Base-by-base conservation (phyloP, 352 stramenopile genomes). In the Globisporangium okanoganense region DNA sequence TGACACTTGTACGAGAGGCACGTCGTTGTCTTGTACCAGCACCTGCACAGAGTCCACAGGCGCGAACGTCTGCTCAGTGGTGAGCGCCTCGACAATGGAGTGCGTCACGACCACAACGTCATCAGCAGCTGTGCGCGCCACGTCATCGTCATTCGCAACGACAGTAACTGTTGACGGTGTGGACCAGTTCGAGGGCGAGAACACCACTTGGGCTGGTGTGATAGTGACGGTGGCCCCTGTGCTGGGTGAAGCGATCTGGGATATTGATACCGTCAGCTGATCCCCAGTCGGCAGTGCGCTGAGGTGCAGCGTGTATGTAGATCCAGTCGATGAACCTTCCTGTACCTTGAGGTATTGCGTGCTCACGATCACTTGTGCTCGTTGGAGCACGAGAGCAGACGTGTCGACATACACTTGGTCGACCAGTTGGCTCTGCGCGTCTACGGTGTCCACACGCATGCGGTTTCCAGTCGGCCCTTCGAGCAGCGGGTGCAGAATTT, bases 1-100 rank as follows among this genome's bases (percentile, higher is more conserved):
- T 0, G 80, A 90, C 18, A 88, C 51, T n/a, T 73, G 75, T n/a
- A 88, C 62, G 2, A 75, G 61, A 1, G 80, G 76, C 29, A 87
- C 58, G 48, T 87, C 76, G 45, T 88, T 67, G 24, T 89, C 82
- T 49, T 70, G 66, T 4, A 92, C 62, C 13, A 70, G 41, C 1
- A 90, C 65, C 6, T 54, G 45, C 9, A 92, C 59, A 2, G 70
- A 66, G 10, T 71, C 58, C 7, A 67, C 56, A 2, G 53, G 13
- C 2, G 67, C 63, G 54, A 88, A 90, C 0, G 73, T 77, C 8
- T 48, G 56, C 6, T 73, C 66, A 6, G 53, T 56, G 61, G 48
- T 75, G 7, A 31, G 62, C 4, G 72, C 66, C 27, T 70, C 70
- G 3, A 56, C 40, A 38, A 88, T 77, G 9, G 41, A 41, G 53